Evolutionary conservation across 768 basidiomycete species (phyloP).

Genomic region (Guyanaporus albipodus): DNA sequence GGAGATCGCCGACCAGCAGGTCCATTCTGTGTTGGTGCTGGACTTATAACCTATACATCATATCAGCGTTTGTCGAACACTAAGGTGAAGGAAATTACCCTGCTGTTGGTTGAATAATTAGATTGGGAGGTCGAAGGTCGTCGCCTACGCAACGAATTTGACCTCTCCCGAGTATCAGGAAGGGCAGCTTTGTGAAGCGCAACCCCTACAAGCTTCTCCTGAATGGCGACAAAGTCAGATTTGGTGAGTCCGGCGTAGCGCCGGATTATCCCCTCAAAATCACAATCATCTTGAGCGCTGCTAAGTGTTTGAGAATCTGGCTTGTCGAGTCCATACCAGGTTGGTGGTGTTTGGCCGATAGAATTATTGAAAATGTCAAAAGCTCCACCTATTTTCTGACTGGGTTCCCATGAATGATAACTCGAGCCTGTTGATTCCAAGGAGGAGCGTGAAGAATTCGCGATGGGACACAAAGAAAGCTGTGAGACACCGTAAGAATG

Average conservation of each 20-base stretch:
- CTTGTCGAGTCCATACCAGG: conserved; percentile 67
- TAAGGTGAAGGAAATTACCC: conserved; percentile 31
- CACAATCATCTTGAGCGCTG: conserved; percentile 50
- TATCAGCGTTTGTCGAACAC: conserved; percentile 6
- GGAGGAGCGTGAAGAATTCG: conserved; percentile 76
- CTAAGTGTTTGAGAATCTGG: conserved; percentile 46
- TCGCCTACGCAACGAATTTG: conserved; percentile 68
- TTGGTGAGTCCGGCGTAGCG: conserved; percentile 66
- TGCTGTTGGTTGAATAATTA: conserved; percentile 58
- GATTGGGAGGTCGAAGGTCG: conserved; percentile 84
- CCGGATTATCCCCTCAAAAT: conserved; percentile 64
- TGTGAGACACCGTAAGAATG: conserved; percentile 50
- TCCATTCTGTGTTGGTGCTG: conserved; percentile 39
- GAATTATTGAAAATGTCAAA: conserved; percentile 50
- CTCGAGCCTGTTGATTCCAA: conserved; percentile 80
- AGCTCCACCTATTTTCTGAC: conserved; percentile 48
- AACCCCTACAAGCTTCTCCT: conserved; percentile 69
- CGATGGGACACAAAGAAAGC: conserved; percentile 65
- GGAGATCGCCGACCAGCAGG: conserved; percentile 29
- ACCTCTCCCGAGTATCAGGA: conserved; percentile 57
- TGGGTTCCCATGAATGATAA: conserved; percentile 77
- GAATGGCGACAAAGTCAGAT: conserved; percentile 65
- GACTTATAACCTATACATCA: conserved; percentile 50
- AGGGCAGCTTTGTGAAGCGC: conserved; percentile 53
- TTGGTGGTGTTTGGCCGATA: conserved; percentile 43